phyloP scores from a whole-genome alignment of 768 basidiomycete species.

The Suillus sp. region DNA sequence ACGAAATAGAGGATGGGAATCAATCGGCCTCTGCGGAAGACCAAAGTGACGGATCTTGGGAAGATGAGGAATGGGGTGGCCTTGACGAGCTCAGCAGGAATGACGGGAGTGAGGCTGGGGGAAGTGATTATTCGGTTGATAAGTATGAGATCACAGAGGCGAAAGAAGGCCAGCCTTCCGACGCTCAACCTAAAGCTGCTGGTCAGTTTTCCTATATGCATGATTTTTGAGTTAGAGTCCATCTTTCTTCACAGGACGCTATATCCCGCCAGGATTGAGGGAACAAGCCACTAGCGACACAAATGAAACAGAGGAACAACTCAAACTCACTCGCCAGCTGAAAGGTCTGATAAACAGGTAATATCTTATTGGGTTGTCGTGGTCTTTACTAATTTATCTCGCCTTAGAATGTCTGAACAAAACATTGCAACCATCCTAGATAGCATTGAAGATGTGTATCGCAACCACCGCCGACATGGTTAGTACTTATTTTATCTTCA shows the following conservation, averaged over 20 bases:
- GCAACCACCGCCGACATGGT: slow-evolving; percentile 81
- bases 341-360: slow-evolving; percentile 91
- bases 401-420: slow-evolving; percentile 80
- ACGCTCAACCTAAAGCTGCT: background rate
- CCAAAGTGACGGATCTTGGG: slow-evolving; percentile 5
- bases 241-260: slow-evolving; percentile 42
- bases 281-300: slow-evolving; percentile 43
- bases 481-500: slow-evolving; percentile 18
- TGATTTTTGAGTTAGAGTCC: background rate
- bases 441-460: slow-evolving; percentile 75
- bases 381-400: background rate
- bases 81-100: slow-evolving; percentile 23
- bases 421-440: slow-evolving; percentile 78
- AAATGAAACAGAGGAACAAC: slow-evolving; percentile 37
- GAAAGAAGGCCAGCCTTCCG: background rate
- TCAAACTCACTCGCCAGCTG: slow-evolving; percentile 70
- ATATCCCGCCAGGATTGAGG: slow-evolving; percentile 84
- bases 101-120: slow-evolving; percentile 28
- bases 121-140: background rate
- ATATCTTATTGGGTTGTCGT: slow-evolving; percentile 17
- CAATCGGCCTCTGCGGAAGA: background rate
- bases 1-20: background rate
- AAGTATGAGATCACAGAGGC: background rate
- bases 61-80: slow-evolving; percentile 43
- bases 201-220: background rate